These are phyloP conservation scores for Salix koriyanagi DNA, from an alignment of 345 rosid genomes.

Conservation along the genomic window DNA sequence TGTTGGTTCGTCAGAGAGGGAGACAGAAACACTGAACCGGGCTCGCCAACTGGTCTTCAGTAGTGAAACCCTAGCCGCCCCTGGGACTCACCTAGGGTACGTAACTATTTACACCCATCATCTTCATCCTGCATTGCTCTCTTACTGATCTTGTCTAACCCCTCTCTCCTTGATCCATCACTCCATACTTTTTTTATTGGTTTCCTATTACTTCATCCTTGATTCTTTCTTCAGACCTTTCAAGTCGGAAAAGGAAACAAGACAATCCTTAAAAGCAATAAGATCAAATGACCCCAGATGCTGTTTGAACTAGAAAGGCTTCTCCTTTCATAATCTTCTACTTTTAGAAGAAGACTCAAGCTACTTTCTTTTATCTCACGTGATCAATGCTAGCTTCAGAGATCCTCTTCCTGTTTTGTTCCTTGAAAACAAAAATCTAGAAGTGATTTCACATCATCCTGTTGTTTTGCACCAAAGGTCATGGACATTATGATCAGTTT, in stretches of 20 bases:
- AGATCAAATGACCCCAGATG: not conserved
- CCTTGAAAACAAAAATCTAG: not conserved
- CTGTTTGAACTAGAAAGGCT: not conserved
- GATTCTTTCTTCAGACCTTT: not conserved
- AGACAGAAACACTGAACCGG: conserved; percentile 93
- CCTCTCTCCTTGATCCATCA: not conserved
- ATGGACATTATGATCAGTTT: not conserved
- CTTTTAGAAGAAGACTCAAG: not conserved
- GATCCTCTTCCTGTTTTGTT: not conserved
- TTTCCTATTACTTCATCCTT: not conserved
- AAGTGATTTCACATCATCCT: not conserved
- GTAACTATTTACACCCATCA: not conserved
- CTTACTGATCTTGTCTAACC: not conserved
- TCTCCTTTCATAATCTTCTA: not conserved
- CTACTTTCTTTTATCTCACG: not conserved
- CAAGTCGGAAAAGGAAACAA: not conserved
- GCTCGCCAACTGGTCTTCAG: conserved; percentile 96
- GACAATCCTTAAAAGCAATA: not conserved
- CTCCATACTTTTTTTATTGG: not conserved
- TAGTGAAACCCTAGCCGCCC: conserved; percentile 58
- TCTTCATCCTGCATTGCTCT: not conserved
- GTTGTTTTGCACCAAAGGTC: not conserved
- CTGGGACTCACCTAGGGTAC: conserved; percentile 46
- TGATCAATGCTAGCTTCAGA: not conserved
- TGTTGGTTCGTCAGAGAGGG: conserved; percentile 64